Evolutionary conservation across 163 green algal species (phyloP), one percentile per base, ranked within the genome.

Genomic region (Scenedesmus sp.): DNA sequence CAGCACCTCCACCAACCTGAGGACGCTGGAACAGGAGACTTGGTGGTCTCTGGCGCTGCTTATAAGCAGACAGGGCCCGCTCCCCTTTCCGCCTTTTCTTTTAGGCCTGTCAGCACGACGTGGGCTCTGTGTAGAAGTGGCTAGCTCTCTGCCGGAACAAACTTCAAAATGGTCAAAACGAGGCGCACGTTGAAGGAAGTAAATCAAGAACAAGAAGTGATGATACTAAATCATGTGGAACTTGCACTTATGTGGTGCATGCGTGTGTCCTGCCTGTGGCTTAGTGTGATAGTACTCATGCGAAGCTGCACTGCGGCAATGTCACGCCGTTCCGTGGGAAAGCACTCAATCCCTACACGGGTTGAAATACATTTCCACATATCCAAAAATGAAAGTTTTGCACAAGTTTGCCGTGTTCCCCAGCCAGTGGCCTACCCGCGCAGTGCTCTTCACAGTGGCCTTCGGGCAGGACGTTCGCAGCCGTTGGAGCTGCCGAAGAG

Each of bases 21-120:
- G 83, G 57, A 56, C 57, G 83, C 83, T 88, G 83, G 83, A 77
- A 88, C 83, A 88, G 83, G 83, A 88, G 83, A 88, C 83, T 88
- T 64, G 66, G 56, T 55, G 20, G 6, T 70, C 82, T 88, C 83
- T 77, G 56, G 57, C 83, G 83, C 83, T 88, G 83, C 83, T 57
- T 34, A 88, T 46, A 59, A 76, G 83, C 83, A 88, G 59, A 57
- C 13, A n/a, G 46, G 34, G 76, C 76, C 74, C 76, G 76, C 76
- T 84, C 76, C 76, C 70, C 70, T 52, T 84, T 4, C 2, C 56
- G 20, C 83, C 83, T n/a, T 76, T 34, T 26, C 56, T 87, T 54
- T 54, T 67, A 56, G 57, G 83, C 83, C 83, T 34, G 59, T 88
- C 83, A 88, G 83, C 56, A 74, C 83, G 83, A 88, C 70, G 83